phyloP scores from a whole-genome alignment of 1,284 basidiomycete species.

The Tremellales sp. region DNA sequence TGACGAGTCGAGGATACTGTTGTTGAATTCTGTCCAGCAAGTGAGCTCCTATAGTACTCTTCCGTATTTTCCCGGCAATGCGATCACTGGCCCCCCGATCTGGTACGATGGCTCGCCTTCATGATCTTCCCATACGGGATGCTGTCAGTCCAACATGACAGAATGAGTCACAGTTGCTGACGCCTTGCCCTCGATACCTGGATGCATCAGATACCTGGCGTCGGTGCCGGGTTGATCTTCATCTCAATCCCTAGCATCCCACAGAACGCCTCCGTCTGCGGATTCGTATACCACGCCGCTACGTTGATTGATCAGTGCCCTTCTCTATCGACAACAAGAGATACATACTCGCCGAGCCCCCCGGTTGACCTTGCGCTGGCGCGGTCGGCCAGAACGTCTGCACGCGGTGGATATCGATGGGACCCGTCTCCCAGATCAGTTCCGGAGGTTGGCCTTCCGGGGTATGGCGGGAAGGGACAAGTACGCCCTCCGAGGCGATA shows the following conservation, averaged over 20 bases:
- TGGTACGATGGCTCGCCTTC: too few relatives aligned
- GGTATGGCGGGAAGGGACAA: constrained; percentile 22
- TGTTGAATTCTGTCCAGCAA: too few relatives aligned
- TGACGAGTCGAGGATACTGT: too few relatives aligned
- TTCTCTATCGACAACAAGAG: neutral
- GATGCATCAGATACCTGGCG: too few relatives aligned
- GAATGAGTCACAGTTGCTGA: too few relatives aligned
- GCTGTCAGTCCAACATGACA: too few relatives aligned
- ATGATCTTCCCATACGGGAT: too few relatives aligned
- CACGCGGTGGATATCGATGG: constrained; percentile 54
- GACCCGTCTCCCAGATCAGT: constrained; percentile 31
- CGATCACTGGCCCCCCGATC: too few relatives aligned
- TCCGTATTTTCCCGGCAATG: too few relatives aligned
- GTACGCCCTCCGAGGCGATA: constrained; percentile 52
- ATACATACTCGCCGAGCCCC: constrained; percentile 38
- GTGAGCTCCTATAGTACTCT: too few relatives aligned
- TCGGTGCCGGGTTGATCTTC: constrained; percentile 62
- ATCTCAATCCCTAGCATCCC: constrained; percentile 73
- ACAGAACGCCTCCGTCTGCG: constrained; percentile 86
- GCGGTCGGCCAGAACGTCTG: constrained; percentile 74
- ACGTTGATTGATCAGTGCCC: constrained; percentile 9
- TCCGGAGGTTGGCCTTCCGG: constrained; percentile 13
- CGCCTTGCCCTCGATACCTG: too few relatives aligned
- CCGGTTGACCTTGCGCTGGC: constrained; percentile 55
- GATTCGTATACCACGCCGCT: constrained; percentile 80